Base-by-base conservation (phyloP, 306 rosid genomes). In the Fragaria nilgerrensis region DNA sequence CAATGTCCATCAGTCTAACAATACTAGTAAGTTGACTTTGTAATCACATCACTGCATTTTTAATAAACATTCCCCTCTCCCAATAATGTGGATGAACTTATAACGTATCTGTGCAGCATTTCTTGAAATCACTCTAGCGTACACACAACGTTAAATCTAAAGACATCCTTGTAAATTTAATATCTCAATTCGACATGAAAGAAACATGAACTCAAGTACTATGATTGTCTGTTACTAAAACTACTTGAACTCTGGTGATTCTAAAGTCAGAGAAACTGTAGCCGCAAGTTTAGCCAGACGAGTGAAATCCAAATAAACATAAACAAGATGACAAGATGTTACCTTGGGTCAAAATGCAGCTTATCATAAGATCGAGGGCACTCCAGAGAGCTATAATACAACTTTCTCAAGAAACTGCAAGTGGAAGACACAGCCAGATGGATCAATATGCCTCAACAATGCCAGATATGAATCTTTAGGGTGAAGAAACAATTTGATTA, bases 311-410 rank as follows among this genome's bases (percentile, higher is more conserved):
- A 78, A 58, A 67, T 20, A 53, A 29, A 66, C 34, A 32, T 4
- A 29, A 32, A 48, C 11, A 19, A 7, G 65, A 68, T 53, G 8
- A 13, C 16, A 69, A 23, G 43, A 76, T 17, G 4, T 53, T 75
- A 92, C 99, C 99, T 93, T n/a, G 99, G 98, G 88, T 96, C 94
- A 80, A 96, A 92, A 48, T 88, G 98, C 84, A 96, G 88, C 89
- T 83, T 96, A 84, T 92, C 98, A 79, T 96, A 96, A 52, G 99
- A 96, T 36, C 94, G 96, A 44, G 99, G 98, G 76, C 99, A 96
- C 82, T 96, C 99, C 76, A 92, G 75, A 79, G 84, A 84, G 82
- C 68, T 81, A 29, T 92, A 89, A 78, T 92, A 92, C 93, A 96
- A 83, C 87, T 87, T 89, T 67, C 83, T 96, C 88, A 96, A 83